A percentile compares a stretch with the other conserved stretches of the same genome.
Conservation (phyloP, 2,329 filamentous ascomycete species). For the Monilinia vaccinii-corymbosi region DNA sequence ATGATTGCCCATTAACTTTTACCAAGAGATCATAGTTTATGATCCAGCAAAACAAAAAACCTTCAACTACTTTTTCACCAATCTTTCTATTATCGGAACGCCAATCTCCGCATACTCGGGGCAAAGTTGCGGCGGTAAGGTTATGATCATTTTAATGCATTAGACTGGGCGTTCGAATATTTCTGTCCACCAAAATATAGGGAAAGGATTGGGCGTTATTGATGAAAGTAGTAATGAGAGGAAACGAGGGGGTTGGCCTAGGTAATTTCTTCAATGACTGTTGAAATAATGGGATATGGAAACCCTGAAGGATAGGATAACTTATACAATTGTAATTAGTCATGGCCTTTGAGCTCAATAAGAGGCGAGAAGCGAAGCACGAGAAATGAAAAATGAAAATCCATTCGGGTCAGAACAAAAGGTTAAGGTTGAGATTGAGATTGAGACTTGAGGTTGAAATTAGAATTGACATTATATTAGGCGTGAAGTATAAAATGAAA, state of each 20-base stretch:
- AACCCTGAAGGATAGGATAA: background rate
- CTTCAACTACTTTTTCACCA: background rate
- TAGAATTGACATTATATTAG: background rate
- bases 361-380: background rate
- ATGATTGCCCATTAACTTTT: slow-evolving; percentile 11
- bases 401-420: background rate
- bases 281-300: background rate
- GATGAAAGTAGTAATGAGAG: background rate
- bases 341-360: background rate
- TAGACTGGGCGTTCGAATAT: slow-evolving; percentile 2
- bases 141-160: slow-evolving; percentile 7
- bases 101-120: slow-evolving; percentile 2
- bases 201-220: background rate
- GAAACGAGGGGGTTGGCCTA: background rate
- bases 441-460: background rate
- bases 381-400: background rate
- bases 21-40: slow-evolving; percentile 6
- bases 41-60: background rate
- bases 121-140: slow-evolving; percentile 2
- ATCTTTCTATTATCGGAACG: background rate
- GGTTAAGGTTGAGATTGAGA: background rate
- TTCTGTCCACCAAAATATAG: slow-evolving; percentile 5
- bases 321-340: slow-evolving; percentile 5
- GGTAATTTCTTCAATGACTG: background rate
- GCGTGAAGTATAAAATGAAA: no score